Base-by-base conservation (phyloP, 1,139 yeast genomes). In the Debaryomyces robertsiae region DNA sequence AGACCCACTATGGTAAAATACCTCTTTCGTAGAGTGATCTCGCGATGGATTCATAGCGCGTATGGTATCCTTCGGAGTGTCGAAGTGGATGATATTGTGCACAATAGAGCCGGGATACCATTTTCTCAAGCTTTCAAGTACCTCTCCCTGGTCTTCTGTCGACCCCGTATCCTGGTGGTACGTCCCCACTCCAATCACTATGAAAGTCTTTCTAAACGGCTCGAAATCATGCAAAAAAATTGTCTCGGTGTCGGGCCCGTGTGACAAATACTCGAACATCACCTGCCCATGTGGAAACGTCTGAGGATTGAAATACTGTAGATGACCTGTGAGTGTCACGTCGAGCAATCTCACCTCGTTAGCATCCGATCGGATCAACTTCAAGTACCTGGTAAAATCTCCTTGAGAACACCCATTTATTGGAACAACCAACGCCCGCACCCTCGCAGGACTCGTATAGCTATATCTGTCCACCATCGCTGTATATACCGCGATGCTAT, bases 141-240 rank as follows among this genome's bases (percentile, higher is more conserved):
- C 30, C n/a, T 25, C 28, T 6, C 31, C 19, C 28, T 44, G 39
- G 10, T 19, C 19, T 6, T 36, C 42, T 2, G 43, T 30, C 3
- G 27, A 29, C 11, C 42, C 40, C 2, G 41, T 35, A 1, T 52
- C 54, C 16, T 65, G 60, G 2, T 60, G 52, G 57, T 74, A 79
- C 29, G 67, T 63, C 1, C 81, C 78, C 16, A 86, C 53, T 0
- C 94, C 96, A 27, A 91, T 55, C 1, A 86, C 75, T 4, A 83
- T 70, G 48, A 84, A 82, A 0, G 82, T 77, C 58, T 89, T 89
- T 39, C 98, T 66, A 60, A 76, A 88, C 1, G 96, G 96, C 60
- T 93, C 98, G 49, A 91, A 81, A 60, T 91, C 97, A 51, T 86
- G 88, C 41, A 91, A 67, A 45, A 86, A 84, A 7, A 81, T 64